Evolutionary conservation across 2,329 filamentous ascomycete genomes (phyloP).

Genomic region (Monosporascus sp.): DNA sequence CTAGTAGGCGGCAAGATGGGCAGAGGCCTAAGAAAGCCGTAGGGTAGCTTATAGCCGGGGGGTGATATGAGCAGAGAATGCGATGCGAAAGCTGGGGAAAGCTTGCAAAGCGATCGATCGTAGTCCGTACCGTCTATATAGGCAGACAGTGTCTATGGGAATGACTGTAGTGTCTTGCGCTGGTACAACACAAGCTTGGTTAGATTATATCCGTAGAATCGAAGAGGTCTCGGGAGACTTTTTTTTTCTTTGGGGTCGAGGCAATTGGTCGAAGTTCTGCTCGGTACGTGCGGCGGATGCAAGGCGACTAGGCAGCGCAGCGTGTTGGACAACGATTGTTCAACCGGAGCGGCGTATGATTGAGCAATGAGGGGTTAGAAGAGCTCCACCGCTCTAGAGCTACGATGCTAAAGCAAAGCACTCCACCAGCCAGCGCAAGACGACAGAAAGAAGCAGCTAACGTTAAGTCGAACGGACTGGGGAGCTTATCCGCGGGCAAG

Average conservation of each 20-base stretch:
- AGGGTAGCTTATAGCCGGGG: background rate
- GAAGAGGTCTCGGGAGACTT: too few species aligned
- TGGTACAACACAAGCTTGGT: background rate
- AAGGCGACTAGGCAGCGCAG: background rate
- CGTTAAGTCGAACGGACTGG: background rate
- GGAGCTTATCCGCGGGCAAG: background rate
- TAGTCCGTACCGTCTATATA: background rate
- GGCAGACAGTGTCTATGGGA: background rate
- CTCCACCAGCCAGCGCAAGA: background rate
- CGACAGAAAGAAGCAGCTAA: background rate
- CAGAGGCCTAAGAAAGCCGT: background rate
- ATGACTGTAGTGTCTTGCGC: background rate
- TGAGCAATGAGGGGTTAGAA: constrained; percentile 1
- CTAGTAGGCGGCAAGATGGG: background rate
- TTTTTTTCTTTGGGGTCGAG: background rate
- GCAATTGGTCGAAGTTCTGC: constrained; percentile 1
- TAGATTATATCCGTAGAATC: too few species aligned
- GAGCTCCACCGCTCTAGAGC: background rate
- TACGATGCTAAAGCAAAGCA: background rate
- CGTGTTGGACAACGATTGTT: background rate
- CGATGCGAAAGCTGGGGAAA: background rate
- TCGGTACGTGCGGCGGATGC: background rate
- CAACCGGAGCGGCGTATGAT: background rate
- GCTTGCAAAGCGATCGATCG: background rate
- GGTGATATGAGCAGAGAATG: background rate